These are phyloP conservation scores for Ambrosia artemisiifolia DNA, from an alignment of 129 eudicot genomes.

Conservation along the genomic window DNA sequence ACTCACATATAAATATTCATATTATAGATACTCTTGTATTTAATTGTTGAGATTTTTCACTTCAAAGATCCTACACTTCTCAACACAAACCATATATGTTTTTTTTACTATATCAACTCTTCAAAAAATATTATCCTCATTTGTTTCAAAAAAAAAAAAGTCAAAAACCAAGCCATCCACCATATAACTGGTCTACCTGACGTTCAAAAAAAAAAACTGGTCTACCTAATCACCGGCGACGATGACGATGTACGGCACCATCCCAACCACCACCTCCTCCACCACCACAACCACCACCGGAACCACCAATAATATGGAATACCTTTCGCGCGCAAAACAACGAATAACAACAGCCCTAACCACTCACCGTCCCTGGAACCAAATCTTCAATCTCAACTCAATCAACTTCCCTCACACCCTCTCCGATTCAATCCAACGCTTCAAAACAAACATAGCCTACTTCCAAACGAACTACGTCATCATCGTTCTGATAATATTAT, in stretches of 20 bases:
- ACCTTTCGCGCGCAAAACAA: slow-evolving; percentile 43
- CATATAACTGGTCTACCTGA: too few species aligned
- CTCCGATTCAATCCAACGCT: slow-evolving; percentile 33
- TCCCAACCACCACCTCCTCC: slow-evolving; percentile 34
- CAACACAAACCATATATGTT: too few species aligned
- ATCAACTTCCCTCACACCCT: slow-evolving; percentile 30
- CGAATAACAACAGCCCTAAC: slow-evolving; percentile 35
- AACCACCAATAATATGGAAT: slow-evolving; percentile 32
- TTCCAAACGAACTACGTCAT: slow-evolving; percentile 61
- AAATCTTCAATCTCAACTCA: slow-evolving; percentile 20
- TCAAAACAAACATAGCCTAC: slow-evolving; percentile 40
- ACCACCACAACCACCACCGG: not conserved
- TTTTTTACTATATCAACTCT: too few species aligned
- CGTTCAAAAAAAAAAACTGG: too few species aligned
- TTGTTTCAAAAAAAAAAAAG: too few species aligned
- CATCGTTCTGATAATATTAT: slow-evolving; percentile 32
- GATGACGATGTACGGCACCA: slow-evolving; percentile 55
- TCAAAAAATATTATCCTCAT: too few species aligned
- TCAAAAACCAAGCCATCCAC: too few species aligned
- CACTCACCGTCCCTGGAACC: slow-evolving; percentile 50
- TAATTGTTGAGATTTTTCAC: too few species aligned
- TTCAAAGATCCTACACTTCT: too few species aligned
- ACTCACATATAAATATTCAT: too few species aligned
- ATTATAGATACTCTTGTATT: too few species aligned
- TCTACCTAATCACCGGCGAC: not conserved